These are phyloP conservation scores for Fusarium odoratissimum DNA, from an alignment of 2,329 filamentous ascomycete species.

Conservation along the genomic window DNA sequence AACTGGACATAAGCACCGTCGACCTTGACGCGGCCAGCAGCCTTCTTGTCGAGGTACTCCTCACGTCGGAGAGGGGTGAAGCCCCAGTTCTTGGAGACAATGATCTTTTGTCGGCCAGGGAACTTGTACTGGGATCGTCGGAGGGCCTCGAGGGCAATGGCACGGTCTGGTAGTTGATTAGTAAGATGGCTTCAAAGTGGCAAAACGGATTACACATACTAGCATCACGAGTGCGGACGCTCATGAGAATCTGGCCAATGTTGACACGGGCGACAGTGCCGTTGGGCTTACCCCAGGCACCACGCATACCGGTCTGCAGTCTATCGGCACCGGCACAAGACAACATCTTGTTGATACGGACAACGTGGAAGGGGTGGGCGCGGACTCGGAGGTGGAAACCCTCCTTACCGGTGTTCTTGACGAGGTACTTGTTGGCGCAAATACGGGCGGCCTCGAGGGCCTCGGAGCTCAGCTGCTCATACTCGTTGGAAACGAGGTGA, in stretches of 20 bases:
- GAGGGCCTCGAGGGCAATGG: slow-evolving; percentile 95
- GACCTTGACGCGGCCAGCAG: slow-evolving; percentile 91
- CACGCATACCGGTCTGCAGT: slow-evolving; percentile 99
- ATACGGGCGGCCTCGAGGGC: slow-evolving; percentile 99
- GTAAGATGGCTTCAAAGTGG: slow-evolving; percentile 32
- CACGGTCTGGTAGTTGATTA: slow-evolving; percentile 72
- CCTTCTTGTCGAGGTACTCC: slow-evolving; percentile 96
- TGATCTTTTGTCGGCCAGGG: slow-evolving; percentile 99
- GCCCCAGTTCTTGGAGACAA: slow-evolving; percentile 99
- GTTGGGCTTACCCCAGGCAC: slow-evolving; percentile 99
- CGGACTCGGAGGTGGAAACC: slow-evolving; percentile 81
- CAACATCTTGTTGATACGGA: slow-evolving; percentile 99
- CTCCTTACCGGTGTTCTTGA: slow-evolving; percentile 79
- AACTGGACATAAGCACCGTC: slow-evolving; percentile 99
- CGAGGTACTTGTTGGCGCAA: slow-evolving; percentile 98
- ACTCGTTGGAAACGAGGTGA: slow-evolving; percentile 99
- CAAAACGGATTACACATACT: slow-evolving; percentile 64
- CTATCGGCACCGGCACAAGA: slow-evolving; percentile 99
- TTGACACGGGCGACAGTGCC: slow-evolving; percentile 99
- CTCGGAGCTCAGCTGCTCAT: slow-evolving; percentile 99
- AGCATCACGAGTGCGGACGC: slow-evolving; percentile 94
- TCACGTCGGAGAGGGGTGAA: slow-evolving; percentile 98
- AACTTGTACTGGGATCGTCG: slow-evolving; percentile 99
- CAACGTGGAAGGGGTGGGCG: slow-evolving; percentile 99
- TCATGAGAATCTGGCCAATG: slow-evolving; percentile 99